Conservation (phyloP, 306 rosid genomes). For the Purshia tridentata region DNA sequence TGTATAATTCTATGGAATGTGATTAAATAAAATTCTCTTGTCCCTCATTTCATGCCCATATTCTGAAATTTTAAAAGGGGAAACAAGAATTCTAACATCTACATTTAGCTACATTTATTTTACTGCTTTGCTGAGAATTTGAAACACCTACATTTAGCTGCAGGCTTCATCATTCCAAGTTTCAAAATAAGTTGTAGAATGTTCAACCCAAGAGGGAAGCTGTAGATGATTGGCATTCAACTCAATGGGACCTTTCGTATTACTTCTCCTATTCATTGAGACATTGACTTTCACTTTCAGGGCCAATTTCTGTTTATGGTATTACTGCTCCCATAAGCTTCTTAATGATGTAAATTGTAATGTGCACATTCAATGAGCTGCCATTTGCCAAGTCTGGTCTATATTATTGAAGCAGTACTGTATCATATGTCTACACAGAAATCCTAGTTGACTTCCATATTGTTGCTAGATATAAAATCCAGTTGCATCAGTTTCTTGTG, state of each 20-base stretch:
- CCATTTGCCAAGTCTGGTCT: conserved; percentile 1
- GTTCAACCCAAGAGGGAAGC: neutral
- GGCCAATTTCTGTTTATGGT: neutral
- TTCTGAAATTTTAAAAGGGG: neutral
- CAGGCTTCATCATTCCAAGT: neutral
- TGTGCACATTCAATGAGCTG: conserved; percentile 2
- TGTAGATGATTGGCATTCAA: neutral
- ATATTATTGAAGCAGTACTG: neutral
- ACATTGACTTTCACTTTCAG: neutral
- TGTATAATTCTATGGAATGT: conserved; percentile 13
- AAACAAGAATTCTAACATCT: no score
- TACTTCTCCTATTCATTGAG: neutral
- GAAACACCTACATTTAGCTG: no score
- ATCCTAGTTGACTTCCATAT: conserved; percentile 19
- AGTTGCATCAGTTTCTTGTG: conserved; percentile 9
- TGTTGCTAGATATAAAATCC: neutral
- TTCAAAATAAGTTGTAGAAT: neutral
- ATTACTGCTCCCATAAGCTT: neutral
- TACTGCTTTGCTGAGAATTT: no score
- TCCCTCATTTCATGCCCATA: neutral
- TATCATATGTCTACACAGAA: neutral
- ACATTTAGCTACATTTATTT: no score
- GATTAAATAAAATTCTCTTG: conserved; percentile 8
- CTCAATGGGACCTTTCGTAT: neutral
- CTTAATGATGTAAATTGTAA: no score